Percentiles rank a stretch among this genome's conserved stretches.
Evolutionary conservation across 352 stramenopile genomes (phyloP).

Genomic region (Chrysophaeum taylorii): DNA sequence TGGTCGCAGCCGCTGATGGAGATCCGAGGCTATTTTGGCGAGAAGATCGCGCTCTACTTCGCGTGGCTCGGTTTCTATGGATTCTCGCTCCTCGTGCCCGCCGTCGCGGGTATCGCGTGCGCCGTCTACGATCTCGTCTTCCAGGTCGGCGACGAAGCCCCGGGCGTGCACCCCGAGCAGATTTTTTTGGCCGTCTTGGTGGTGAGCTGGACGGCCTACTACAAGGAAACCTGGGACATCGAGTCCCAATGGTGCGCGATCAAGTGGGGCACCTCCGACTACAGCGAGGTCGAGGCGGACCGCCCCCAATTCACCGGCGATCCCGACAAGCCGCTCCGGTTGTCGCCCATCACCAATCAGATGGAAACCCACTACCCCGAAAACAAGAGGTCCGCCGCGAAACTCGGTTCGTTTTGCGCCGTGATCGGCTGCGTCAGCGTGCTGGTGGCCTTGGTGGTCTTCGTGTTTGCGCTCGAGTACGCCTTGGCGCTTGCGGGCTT

Average conservation of each 20-base stretch:
- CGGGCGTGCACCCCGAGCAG: constrained; percentile 56
- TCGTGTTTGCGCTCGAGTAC: neutral
- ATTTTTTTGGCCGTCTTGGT: constrained; percentile 47
- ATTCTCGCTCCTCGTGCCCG: constrained; percentile 56
- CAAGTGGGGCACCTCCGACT: constrained; percentile 57
- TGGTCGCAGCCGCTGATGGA: constrained; percentile 34
- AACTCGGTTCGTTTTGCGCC: neutral
- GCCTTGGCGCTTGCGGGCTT: too few species aligned
- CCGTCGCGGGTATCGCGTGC: constrained; percentile 40
- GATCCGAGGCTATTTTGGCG: constrained; percentile 37
- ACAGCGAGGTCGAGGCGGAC: constrained; percentile 26
- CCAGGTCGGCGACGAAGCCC: neutral
- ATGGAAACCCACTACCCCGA: neutral
- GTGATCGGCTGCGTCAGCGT: neutral
- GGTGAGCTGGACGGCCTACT: constrained; percentile 62
- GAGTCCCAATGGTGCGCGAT: constrained; percentile 61
- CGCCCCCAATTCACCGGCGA: constrained; percentile 23
- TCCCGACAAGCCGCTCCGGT: neutral
- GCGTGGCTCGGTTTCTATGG: constrained; percentile 74
- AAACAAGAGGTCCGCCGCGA: neutral
- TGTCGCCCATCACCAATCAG: constrained; percentile 12
- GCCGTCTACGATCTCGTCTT: neutral
- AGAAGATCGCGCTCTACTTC: constrained; percentile 76
- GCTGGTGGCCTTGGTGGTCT: neutral
- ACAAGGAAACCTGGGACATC: constrained; percentile 70